Evolutionary conservation across 495 filamentous ascomycete species (phyloP).

Genomic region (Talaromyces ruber): DNA sequence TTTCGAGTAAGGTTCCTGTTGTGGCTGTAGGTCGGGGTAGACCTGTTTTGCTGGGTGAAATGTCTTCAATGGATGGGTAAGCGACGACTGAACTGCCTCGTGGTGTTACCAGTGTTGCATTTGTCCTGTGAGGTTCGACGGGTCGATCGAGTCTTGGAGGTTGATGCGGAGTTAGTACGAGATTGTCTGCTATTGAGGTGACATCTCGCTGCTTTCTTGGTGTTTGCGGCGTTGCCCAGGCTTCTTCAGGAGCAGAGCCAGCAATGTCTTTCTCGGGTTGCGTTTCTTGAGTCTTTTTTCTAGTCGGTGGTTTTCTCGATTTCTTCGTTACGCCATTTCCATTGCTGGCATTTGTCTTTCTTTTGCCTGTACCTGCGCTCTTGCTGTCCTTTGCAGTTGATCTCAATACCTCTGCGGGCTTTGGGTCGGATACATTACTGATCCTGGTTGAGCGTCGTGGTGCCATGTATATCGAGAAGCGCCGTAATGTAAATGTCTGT

Average conservation of each 20-base stretch:
- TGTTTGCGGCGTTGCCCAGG: background rate
- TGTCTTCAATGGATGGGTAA: conserved; percentile 38
- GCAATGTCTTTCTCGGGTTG: background rate
- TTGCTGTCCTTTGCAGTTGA: conserved; percentile 10
- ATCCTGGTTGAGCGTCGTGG: conserved; percentile 51
- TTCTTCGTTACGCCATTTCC: background rate
- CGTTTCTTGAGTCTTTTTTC: background rate
- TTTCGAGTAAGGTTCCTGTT: conserved; percentile 63
- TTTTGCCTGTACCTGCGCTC: background rate
- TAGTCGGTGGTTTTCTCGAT: background rate
- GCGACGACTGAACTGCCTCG: conserved; percentile 62
- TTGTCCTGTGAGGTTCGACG: conserved; percentile 56
- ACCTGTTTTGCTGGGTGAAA: conserved; percentile 51
- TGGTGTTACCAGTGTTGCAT: conserved; percentile 73
- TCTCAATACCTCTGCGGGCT: conserved; percentile 8
- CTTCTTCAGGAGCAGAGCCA: background rate
- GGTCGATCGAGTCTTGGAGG: conserved; percentile 42
- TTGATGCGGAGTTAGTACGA: conserved; percentile 27
- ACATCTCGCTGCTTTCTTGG: background rate
- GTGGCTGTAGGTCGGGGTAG: conserved; percentile 47
- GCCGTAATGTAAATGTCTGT: background rate
- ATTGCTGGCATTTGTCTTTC: background rate
- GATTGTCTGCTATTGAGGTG: conserved; percentile 1
- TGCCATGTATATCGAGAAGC: conserved; percentile 31
- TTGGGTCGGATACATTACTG: conserved; percentile 29